phyloP scores from a whole-genome alignment of 257 asterid genomes.

The Phtheirospermum japonicum region DNA sequence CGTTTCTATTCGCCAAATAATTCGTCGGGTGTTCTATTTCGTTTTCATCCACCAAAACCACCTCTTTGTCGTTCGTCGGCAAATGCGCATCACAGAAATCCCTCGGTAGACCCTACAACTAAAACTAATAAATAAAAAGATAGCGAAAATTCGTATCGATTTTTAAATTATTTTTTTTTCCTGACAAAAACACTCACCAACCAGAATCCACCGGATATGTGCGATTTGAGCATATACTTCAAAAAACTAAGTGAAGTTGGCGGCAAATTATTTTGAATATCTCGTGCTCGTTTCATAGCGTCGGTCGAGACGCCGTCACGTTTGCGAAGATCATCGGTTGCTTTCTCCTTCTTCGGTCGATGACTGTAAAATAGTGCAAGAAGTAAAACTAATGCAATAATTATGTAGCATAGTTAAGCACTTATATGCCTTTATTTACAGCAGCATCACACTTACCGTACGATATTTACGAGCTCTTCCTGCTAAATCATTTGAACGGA shows the following conservation, averaged over 20 bases:
- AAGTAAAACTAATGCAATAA: not conserved
- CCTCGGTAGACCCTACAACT: conserved; percentile 50
- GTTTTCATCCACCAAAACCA: conserved; percentile 54
- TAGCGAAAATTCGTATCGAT: no score
- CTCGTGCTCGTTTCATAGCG: conserved; percentile 38
- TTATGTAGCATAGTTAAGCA: no score
- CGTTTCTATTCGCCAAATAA: conserved; percentile 47
- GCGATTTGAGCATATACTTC: conserved; percentile 54
- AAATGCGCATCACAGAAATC: conserved; percentile 46
- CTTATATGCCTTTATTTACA: no score
- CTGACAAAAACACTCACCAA: conserved; percentile 44
- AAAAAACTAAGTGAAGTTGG: conserved; percentile 38
- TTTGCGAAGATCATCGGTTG: not conserved
- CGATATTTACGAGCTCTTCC: no score
- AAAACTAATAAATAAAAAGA: no score
- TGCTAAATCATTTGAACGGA: no score
- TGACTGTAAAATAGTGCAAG: conserved; percentile 13
- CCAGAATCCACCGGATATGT: conserved; percentile 64
- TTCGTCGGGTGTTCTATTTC: conserved; percentile 31
- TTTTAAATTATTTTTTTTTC: not conserved
- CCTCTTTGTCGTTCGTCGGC: conserved; percentile 36
- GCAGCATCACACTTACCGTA: no score
- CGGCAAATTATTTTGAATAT: conserved; percentile 41
- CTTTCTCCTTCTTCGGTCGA: conserved; percentile 14
- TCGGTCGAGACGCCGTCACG: conserved; percentile 15